Base-by-base conservation (phyloP, 306 rosid genomes). In the Ammopiptanthus mongolicus region DNA sequence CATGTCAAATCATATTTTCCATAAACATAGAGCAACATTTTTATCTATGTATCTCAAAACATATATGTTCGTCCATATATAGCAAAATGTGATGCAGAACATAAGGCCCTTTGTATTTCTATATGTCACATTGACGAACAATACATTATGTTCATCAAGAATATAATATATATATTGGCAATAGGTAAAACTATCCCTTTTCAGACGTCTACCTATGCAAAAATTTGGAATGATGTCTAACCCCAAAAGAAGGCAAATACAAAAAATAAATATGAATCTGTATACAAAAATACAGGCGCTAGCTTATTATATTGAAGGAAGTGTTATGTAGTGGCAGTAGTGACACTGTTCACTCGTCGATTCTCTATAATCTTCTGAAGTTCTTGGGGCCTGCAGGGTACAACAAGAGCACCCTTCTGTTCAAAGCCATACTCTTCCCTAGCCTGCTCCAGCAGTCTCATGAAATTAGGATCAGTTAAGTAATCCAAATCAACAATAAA, bases 361-460 rank as follows among this genome's bases (percentile, higher is more conserved):
- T 71, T 76, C 18, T 84, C 79, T 17, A 92, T 60, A 63, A 92
- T 88, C 42, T 80, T 85, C 44, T 75, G 86, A 65, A 92, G 80
- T 55, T 87, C 86, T 39, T 79, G 85, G 4, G 93, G 93, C 1
- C 15, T 68, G 75, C 93, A 92, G 5, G 96, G 96, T 2, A 92
- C 51, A 3, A 69, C 81, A 59, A 92, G 87, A 69, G 88, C 88
- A 81, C 97, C 97, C 58, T 84, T 84, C 21, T 92, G 96, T 46
- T 21, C 28, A 78, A 84, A 88, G 0, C 97, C 94, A 82, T 69
- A 93, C 61, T 90, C 95, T 76, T 88, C 93, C 76, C 64, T 55
- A 2, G 95, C 95, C 53, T 65, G 58, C 56, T 88, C 91, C 17
- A 88, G 80, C 17, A 90, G 61, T 68, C 59, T 90, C 84, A 88